phyloP scores from a whole-genome alignment of 116 monocot genomes.

The Zostera marina region DNA sequence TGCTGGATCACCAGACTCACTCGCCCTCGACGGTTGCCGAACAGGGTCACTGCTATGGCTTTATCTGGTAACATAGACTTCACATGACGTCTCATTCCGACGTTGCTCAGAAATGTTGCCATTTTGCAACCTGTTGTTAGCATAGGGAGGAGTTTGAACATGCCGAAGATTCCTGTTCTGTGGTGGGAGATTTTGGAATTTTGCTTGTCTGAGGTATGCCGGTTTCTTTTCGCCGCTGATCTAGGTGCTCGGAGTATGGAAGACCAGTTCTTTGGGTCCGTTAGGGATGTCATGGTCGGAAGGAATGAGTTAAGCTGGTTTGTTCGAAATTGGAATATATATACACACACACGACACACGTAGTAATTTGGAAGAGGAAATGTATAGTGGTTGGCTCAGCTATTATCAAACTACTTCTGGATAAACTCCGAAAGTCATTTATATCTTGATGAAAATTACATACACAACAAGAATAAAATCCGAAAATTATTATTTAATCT shows the following conservation, averaged over 20 bases:
- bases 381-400: too few relatives aligned
- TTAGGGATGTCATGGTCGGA: slow-evolving; percentile 6
- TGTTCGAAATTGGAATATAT: too few relatives aligned
- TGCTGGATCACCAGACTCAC: slow-evolving; percentile 58
- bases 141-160: slow-evolving; percentile 44
- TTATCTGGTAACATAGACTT: slow-evolving; percentile 20
- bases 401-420: too few relatives aligned
- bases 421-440: too few relatives aligned
- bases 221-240: neutral
- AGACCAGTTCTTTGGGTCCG: slow-evolving; percentile 1
- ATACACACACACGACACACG: too few relatives aligned
- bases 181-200: slow-evolving; percentile 1
- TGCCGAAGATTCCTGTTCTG: slow-evolving; percentile 14
- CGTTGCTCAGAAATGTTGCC: slow-evolving; percentile 31
- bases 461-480: too few relatives aligned
- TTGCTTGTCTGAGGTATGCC: neutral
- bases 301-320: too few relatives aligned
- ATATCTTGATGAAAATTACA: too few relatives aligned
- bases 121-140: slow-evolving; percentile 55
- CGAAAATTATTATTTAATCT: too few relatives aligned
- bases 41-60: slow-evolving; percentile 53
- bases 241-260: neutral
- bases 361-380: too few relatives aligned
- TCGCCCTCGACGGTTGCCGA: slow-evolving; percentile 47
- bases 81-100: slow-evolving; percentile 7